These are phyloP conservation scores for Trichoderma sp. DNA, from an alignment of 2,329 filamentous ascomycete species.

Conservation along the genomic window DNA sequence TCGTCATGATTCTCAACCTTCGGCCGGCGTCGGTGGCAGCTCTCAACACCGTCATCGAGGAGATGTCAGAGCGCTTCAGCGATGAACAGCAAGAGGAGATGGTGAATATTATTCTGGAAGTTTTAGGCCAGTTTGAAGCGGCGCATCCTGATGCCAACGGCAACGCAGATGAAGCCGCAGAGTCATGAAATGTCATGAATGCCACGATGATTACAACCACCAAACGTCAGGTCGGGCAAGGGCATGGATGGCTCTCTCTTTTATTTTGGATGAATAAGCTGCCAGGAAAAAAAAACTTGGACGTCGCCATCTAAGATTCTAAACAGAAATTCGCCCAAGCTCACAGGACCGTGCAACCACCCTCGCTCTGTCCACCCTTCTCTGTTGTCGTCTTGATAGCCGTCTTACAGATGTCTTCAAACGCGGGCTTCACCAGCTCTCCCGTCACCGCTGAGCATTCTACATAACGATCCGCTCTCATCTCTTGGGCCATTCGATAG, in stretches of 20 bases:
- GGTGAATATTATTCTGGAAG: conserved; percentile 55
- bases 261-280: background rate
- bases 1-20: conserved; percentile 68
- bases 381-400: conserved; percentile 51
- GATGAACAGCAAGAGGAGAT: conserved; percentile 62
- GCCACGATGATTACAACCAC: background rate
- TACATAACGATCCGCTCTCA: conserved; percentile 64
- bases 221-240: background rate
- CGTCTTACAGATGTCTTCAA: conserved; percentile 62
- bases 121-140: conserved; percentile 55
- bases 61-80: conserved; percentile 61
- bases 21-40: conserved; percentile 58
- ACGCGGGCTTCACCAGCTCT: conserved; percentile 57
- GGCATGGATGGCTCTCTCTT: background rate
- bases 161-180: conserved; percentile 41
- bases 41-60: conserved; percentile 65
- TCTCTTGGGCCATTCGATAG: conserved; percentile 56
- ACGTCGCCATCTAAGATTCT: background rate
- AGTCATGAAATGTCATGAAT: conserved; percentile 34
- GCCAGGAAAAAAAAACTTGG: background rate
- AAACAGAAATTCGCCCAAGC: background rate
- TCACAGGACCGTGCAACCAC: conserved; percentile 55
- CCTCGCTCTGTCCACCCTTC: conserved; percentile 55
- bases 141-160: conserved; percentile 35
- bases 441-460: conserved; percentile 64